Percentiles rank a stretch among this genome's conserved stretches.
These are phyloP conservation scores for Tieghemostelium lacteum DNA, from an alignment of 78 protist species.

Conservation along the genomic window DNA sequence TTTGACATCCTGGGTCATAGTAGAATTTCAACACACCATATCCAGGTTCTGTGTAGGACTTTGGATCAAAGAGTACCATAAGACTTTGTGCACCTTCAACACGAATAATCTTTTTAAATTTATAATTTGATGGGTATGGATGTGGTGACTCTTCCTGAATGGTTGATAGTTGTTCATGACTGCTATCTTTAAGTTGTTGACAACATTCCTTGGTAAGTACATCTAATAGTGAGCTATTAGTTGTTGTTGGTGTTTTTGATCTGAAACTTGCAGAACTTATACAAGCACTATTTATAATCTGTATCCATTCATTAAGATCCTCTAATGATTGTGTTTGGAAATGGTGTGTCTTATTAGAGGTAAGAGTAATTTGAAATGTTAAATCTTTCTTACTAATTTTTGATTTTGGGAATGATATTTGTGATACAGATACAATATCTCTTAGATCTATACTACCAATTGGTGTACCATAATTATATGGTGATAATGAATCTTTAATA, in stretches of 20 bases:
- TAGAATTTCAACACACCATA: conserved; percentile 25
- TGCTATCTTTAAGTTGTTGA: conserved; percentile 22
- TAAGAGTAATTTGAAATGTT: conserved; percentile 45
- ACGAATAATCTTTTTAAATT: conserved; percentile 42
- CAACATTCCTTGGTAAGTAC: conserved; percentile 32
- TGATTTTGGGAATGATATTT: conserved; percentile 17
- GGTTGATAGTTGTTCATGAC: conserved; percentile 3
- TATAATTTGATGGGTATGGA: conserved; percentile 43
- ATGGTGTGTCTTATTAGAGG: conserved; percentile 31
- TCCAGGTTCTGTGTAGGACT: conserved; percentile 34
- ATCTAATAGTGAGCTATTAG: conserved; percentile 20
- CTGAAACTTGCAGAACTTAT: conserved; percentile 35
- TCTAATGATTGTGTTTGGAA: conserved; percentile 35
- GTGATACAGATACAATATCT: conserved; percentile 57
- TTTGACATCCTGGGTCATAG: conserved; percentile 54
- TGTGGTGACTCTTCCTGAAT: conserved; percentile 55
- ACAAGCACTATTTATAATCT: conserved; percentile 48
- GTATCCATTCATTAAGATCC: conserved; percentile 48
- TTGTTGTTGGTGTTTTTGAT: conserved; percentile 25
- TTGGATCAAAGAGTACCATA: conserved; percentile 24
- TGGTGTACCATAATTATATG: background rate
- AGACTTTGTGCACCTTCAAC: conserved; percentile 61
- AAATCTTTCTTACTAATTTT: conserved; percentile 12
- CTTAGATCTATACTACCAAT: conserved; percentile 54
- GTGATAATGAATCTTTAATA: no score